phyloP scores from a whole-genome alignment of 805 yeast genomes.

The Myxozyma sirexii region DNA sequence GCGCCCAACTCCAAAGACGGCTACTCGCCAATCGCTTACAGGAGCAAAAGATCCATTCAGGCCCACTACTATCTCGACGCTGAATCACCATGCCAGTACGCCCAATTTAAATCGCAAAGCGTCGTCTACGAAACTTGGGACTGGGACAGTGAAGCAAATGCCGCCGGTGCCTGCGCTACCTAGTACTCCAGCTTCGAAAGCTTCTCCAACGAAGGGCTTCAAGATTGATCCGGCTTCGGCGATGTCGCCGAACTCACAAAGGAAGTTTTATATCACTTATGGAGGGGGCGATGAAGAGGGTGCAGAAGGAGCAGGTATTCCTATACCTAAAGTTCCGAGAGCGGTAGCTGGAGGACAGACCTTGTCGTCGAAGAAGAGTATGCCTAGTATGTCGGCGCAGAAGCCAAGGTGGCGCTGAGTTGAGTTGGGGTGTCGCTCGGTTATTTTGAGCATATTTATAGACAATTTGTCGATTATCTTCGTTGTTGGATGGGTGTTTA shows the following conservation, averaged over 20 bases:
- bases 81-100: constrained; percentile 30
- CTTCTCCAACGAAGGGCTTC: background rate
- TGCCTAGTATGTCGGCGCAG: constrained; percentile 13
- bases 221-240: background rate
- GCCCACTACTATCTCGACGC: constrained; percentile 9
- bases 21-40: constrained; percentile 1
- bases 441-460: background rate
- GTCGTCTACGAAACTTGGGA: background rate
- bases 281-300: constrained; percentile 1
- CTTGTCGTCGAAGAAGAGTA: constrained; percentile 20
- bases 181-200: background rate
- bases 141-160: constrained; percentile 1
- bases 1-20: constrained; percentile 1
- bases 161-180: constrained; percentile 14
- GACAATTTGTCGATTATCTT: background rate
- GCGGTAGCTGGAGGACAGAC: background rate
- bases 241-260: constrained; percentile 18
- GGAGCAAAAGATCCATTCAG: constrained; percentile 18
- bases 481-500: background rate
- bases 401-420: constrained; percentile 27
- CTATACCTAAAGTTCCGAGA: background rate
- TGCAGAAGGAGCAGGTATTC: background rate
- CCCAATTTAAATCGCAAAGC: constrained; percentile 22
- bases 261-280: constrained; percentile 27
- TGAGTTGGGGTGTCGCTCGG: too few relatives aligned